Base-by-base conservation (phyloP, 1,139 yeast species). In the Suhomyces taliae region DNA sequence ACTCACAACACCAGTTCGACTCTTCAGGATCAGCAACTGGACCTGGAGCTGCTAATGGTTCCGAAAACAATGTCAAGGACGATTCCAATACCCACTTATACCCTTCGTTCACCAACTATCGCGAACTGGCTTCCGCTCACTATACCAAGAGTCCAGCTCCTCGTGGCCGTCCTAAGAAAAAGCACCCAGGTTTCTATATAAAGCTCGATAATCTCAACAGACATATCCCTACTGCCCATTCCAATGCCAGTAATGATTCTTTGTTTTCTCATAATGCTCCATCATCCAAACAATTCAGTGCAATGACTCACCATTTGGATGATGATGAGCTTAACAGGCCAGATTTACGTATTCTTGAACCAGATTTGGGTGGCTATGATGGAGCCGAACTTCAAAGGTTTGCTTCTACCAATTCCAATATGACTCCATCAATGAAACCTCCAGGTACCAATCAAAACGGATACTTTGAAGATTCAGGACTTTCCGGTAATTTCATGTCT, bases 371-470 rank as follows among this genome's bases (percentile, higher is more conserved):
- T n/a, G 32, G 49, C 24, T 51, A 45, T 19, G 55, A 53, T 12
- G 52, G 49, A 10, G 43, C 46, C 15, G 53, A 47, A 2, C 38
- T 51, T n/a, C 51, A 44, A 24, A 49, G 49, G 19, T 49, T 46
- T 38, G 44, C 35, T 42, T 55, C 43, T 43, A 48, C 39, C 15
- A 52, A 47, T 40, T 56, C 46, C 54, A 60, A 56, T 43, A 53
- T 70, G 15, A 74, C 79, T 0, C 79, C 79, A 0, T 62, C 66
- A 7, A 68, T 72, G 72, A 70, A 70, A 39, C 78, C 79, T 1
- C 78, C 79, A 1, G 67, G 67, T 8, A 55, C 66, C 6, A 61
- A 58, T 38, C 55, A 54, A 7, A 49, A 56, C 38, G 75, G 67
- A n/a, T 73, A 72, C 54, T 73, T 73, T 47, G 76, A 67, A 27